Percentiles rank a stretch among this genome's conserved stretches.
phyloP scores from a whole-genome alignment of 805 yeast species.

The Schwanniomyces pseudopolymorphus region DNA sequence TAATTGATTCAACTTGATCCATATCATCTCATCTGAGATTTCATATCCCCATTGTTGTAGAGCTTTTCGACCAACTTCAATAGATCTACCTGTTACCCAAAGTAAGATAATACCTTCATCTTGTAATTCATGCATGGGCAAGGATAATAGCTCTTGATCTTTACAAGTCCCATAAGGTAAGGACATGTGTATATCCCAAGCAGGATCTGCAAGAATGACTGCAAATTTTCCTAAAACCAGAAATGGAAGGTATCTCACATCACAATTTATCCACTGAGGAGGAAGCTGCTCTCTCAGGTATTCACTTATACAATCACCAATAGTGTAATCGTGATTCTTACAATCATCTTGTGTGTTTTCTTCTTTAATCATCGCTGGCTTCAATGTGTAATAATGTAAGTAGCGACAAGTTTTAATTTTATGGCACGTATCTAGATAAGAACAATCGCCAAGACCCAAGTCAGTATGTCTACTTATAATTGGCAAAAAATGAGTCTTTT shows the following conservation, averaged over 20 bases:
- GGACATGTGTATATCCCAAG: slow-evolving; percentile 96
- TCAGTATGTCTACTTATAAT: slow-evolving; percentile 58
- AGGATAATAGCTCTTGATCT: slow-evolving; percentile 66
- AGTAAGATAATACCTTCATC: slow-evolving; percentile 79
- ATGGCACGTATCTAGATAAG: slow-evolving; percentile 92
- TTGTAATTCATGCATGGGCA: slow-evolving; percentile 70
- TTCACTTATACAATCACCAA: slow-evolving; percentile 47
- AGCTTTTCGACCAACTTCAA: slow-evolving; percentile 82
- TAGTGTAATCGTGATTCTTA: slow-evolving; percentile 40
- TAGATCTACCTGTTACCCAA: slow-evolving; percentile 96
- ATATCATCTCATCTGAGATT: slow-evolving; percentile 75
- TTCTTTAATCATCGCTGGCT: slow-evolving; percentile 27
- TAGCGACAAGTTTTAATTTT: slow-evolving; percentile 78
- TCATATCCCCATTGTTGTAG: slow-evolving; percentile 79
- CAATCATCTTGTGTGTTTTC: slow-evolving; percentile 9
- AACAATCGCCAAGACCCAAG: slow-evolving; percentile 77
- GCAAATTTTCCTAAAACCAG: slow-evolving; percentile 72
- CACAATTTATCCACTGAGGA: slow-evolving; percentile 87
- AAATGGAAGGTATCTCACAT: slow-evolving; percentile 73
- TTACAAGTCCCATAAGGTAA: slow-evolving; percentile 75
- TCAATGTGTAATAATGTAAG: slow-evolving; percentile 65
- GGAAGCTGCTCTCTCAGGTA: slow-evolving; percentile 41
- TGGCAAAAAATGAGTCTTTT: slow-evolving; percentile 30
- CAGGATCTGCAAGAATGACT: slow-evolving; percentile 87
- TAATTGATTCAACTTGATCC: slow-evolving; percentile 90